Evolutionary conservation across 345 rosid genomes (phyloP).

Genomic region (Cochlearia excelsa): DNA sequence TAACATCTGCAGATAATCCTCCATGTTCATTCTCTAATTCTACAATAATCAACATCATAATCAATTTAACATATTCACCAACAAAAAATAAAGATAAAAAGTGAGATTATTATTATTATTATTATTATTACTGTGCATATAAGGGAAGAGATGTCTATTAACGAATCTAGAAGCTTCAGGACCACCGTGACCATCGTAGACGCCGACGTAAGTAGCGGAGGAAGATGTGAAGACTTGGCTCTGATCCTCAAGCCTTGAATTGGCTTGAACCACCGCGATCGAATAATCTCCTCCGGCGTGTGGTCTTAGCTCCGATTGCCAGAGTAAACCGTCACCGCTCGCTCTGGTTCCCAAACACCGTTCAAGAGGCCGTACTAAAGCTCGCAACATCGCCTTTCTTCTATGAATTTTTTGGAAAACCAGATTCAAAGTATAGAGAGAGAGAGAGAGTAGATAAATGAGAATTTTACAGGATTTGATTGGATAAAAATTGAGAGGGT

Average conservation of each 20-base stretch:
- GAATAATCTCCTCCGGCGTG: constrained; percentile 90
- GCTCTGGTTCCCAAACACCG: constrained; percentile 62
- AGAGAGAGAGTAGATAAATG: not conserved
- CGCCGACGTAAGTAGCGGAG: constrained; percentile 78
- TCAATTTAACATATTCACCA: not conserved
- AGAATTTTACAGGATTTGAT: not conserved
- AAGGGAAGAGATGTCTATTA: constrained; percentile 74
- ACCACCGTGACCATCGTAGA: constrained; percentile 95
- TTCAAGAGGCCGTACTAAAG: constrained; percentile 64
- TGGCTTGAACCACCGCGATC: constrained; percentile 94
- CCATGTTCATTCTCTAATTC: constrained; percentile 83
- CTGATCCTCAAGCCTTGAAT: constrained; percentile 78
- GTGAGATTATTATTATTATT: too few species aligned
- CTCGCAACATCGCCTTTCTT: constrained; percentile 54
- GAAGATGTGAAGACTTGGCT: constrained; percentile 81
- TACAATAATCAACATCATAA: constrained; percentile 30
- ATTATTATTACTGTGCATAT: constrained; percentile 57
- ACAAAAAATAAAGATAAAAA: not conserved
- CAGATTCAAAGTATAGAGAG: constrained; percentile 10
- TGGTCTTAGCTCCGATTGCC: constrained; percentile 80
- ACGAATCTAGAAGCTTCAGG: constrained; percentile 97
- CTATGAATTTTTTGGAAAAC: constrained; percentile 12
- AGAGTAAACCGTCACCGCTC: constrained; percentile 64
- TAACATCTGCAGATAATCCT: constrained; percentile 72
- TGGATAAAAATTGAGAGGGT: not conserved